Evolutionary conservation across 2,329 filamentous ascomycete genomes (phyloP), one percentile per base, ranked within the genome.

Genomic region (Coniochaeta sp.): DNA sequence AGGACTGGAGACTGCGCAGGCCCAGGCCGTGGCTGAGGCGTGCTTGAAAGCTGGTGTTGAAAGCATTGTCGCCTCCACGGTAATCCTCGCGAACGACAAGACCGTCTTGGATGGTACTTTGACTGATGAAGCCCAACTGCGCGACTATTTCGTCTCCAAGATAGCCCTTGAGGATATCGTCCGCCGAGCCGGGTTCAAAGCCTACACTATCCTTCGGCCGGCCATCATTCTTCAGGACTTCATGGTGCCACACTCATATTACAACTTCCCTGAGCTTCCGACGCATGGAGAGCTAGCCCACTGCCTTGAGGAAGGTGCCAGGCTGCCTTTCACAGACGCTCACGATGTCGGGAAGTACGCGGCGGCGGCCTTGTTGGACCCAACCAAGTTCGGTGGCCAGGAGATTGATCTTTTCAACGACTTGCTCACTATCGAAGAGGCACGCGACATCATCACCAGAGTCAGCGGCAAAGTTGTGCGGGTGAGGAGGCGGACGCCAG

Each of bases 121-220:
- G 1, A 65, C 63, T 0, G 58, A 65, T 17, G 57, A 64, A 14
- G 14, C 47, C 6, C 16, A 54, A 0, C 61, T 74, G n/a, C 59
- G 47, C 34, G 61, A 22, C 0, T 74, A 79, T 62, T 79, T 68
- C 59, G 58, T 62, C 31, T 76, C 73, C 56, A 79, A 79, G 65
- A 65, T 70, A 1, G 61, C 64, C 0, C 68, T 77, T 16, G 76
- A 79, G 50, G 67, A 71, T 0, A 59, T 62, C 1, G 70, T 74
- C 1, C 70, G 68, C 9, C 19, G 11, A 1, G 68, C 64, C n/a
- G 67, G 64, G 6, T 71, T 74, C 19, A 58, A 62, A 4, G 60
- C 67, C 7, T 73, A 73, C 64, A 74, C 72, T 0, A 72, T 75
- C 55, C 64, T 75, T 14, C 69, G 72, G 1, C 72, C 73, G 0